phyloP scores from a whole-genome alignment of 2,329 filamentous ascomycete genomes.

The Sclerotinia trifoliorum region DNA sequence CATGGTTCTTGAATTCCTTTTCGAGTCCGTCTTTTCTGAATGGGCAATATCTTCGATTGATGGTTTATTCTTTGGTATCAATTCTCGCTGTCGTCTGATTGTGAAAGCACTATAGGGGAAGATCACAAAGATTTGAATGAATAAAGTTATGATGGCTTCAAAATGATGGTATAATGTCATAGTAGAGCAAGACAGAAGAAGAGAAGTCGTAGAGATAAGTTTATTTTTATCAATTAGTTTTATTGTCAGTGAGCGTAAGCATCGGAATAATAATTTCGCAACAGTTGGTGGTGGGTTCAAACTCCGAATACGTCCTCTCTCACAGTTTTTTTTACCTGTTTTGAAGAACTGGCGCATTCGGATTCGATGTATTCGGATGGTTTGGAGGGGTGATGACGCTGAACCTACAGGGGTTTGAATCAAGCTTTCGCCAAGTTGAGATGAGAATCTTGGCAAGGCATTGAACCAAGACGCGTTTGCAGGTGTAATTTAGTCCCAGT shows the following conservation, averaged over 20 bases:
- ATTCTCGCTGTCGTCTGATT: conserved; percentile 32
- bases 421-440: conserved; percentile 34
- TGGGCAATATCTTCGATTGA: conserved; percentile 5
- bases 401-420: conserved; percentile 21
- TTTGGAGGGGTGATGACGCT: conserved; percentile 19
- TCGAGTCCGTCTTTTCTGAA: background rate
- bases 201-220: background rate
- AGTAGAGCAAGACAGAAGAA: conserved; percentile 7
- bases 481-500: too few species aligned
- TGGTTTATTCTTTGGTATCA: conserved; percentile 2
- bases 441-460: conserved; percentile 2
- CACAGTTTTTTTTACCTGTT: background rate
- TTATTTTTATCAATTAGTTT: background rate
- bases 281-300: background rate
- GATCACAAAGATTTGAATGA: conserved; percentile 39
- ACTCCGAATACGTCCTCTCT: background rate
- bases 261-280: background rate
- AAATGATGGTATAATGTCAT: conserved; percentile 27
- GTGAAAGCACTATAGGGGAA: conserved; percentile 40
- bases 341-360: background rate
- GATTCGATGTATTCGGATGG: background rate
- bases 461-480: background rate
- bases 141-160: conserved; percentile 27
- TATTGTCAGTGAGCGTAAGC: background rate
- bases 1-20: conserved; percentile 31